Conservation (phyloP, 345 rosid species). For the Raphanus sativus region DNA sequence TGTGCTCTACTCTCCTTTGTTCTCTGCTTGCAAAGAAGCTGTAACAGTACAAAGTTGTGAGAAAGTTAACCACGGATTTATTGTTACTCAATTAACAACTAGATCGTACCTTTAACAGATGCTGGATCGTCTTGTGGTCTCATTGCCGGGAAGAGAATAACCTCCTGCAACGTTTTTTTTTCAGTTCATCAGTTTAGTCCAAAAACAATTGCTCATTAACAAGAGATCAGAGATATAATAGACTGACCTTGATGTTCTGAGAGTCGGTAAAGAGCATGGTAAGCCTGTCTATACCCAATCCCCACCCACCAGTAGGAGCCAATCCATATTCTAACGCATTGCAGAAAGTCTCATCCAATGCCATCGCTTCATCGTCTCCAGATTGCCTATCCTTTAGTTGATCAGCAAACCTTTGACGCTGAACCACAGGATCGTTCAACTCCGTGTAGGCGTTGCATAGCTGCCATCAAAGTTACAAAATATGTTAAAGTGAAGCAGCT, state of each 20-base stretch:
- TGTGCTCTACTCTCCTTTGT: constrained; percentile 5
- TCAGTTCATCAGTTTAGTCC: neutral
- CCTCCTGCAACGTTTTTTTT: constrained; percentile 57
- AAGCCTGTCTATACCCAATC: constrained; percentile 85
- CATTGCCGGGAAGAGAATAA: constrained; percentile 97
- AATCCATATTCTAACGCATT: constrained; percentile 82
- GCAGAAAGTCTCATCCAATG: constrained; percentile 89
- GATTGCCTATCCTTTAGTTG: constrained; percentile 95
- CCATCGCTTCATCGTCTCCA: constrained; percentile 99
- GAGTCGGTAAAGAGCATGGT: constrained; percentile 92
- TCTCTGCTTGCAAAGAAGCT: constrained; percentile 33
- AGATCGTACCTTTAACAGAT: constrained; percentile 50
- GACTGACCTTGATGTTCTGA: constrained; percentile 81
- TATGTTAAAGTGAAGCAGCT: neutral
- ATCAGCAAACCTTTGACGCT: constrained; percentile 87
- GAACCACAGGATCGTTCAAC: constrained; percentile 93
- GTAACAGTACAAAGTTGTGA: neutral
- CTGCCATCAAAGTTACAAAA: constrained; percentile 38
- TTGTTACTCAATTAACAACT: neutral
- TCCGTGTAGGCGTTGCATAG: constrained; percentile 96
- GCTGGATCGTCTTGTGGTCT: constrained; percentile 86
- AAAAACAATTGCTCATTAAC: neutral
- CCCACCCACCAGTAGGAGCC: constrained; percentile 99
- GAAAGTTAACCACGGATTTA: neutral
- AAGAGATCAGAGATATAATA: neutral